Evolutionary conservation across 2,329 filamentous ascomycete species (phyloP).

Genomic region (Beauveria varroae): DNA sequence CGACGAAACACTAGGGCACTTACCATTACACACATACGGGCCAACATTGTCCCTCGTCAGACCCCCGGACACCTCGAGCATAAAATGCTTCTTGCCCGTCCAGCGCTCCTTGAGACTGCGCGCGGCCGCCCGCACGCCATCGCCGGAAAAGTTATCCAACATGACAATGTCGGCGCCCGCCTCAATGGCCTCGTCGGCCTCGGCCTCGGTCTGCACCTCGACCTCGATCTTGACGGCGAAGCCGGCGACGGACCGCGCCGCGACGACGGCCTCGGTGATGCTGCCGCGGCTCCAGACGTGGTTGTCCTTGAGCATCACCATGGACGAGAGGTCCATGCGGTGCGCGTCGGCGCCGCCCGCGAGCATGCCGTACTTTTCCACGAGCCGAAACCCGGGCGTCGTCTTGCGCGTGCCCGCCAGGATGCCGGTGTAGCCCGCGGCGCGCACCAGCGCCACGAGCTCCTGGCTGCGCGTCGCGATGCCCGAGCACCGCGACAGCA

Average conservation of each 20-base stretch:
- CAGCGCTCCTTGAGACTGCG: constrained; percentile 71
- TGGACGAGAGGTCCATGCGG: constrained; percentile 80
- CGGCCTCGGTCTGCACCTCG: constrained; percentile 79
- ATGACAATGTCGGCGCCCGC: constrained; percentile 94
- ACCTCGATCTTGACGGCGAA: constrained; percentile 95
- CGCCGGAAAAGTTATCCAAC: constrained; percentile 88
- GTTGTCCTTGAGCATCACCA: constrained; percentile 99
- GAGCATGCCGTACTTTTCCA: constrained; percentile 98
- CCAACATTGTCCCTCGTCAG: constrained; percentile 78
- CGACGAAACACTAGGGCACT: constrained; percentile 22
- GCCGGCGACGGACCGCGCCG: constrained; percentile 76
- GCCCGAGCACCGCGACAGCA: constrained; percentile 82
- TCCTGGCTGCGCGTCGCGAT: constrained; percentile 64
- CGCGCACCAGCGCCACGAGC: constrained; percentile 48
- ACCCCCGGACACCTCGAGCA: constrained; percentile 90
- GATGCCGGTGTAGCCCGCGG: constrained; percentile 69
- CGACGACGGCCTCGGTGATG: constrained; percentile 77
- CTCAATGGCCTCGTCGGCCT: constrained; percentile 84
- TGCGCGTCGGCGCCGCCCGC: constrained; percentile 89
- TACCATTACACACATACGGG: constrained; percentile 68
- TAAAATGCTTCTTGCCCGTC: constrained; percentile 63
- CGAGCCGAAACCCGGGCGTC: constrained; percentile 87
- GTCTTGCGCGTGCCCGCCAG: constrained; percentile 96
- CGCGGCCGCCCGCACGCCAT: constrained; percentile 69
- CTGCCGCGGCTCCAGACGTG: constrained; percentile 88